Conservation (phyloP, 129 eudicot species). For the Artemisia tridentata region DNA sequence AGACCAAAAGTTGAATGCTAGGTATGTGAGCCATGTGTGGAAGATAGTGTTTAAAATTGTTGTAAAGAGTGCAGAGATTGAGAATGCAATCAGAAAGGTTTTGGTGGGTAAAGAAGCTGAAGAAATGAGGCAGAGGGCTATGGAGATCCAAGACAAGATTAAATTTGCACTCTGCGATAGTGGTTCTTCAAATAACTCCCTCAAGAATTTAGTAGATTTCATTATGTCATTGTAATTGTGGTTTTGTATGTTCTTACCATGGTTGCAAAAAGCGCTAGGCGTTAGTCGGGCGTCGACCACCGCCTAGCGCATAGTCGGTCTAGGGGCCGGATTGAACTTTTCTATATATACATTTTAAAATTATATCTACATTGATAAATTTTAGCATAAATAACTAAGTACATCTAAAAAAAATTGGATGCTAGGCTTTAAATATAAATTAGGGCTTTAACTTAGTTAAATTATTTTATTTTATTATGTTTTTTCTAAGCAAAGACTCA, state of each 20-base stretch:
- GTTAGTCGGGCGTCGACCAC: too few relatives aligned
- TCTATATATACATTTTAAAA: too few relatives aligned
- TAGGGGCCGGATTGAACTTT: too few relatives aligned
- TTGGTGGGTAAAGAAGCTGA: constrained; percentile 39
- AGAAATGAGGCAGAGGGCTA: constrained; percentile 32
- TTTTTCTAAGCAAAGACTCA: too few relatives aligned
- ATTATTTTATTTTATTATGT: too few relatives aligned
- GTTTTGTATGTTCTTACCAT: neutral
- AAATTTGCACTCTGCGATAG: constrained; percentile 13
- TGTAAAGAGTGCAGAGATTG: constrained; percentile 25
- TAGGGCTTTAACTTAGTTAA: too few relatives aligned
- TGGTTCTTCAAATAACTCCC: constrained; percentile 32
- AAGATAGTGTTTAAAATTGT: constrained; percentile 32
- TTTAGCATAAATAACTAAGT: too few relatives aligned
- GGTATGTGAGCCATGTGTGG: constrained; percentile 41
- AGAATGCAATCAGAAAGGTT: constrained; percentile 18
- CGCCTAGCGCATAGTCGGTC: too few relatives aligned
- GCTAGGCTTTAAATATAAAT: too few relatives aligned
- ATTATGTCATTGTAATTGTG: constrained; percentile 20
- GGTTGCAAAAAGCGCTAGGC: too few relatives aligned
- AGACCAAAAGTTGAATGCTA: constrained; percentile 38
- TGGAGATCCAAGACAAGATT: constrained; percentile 26
- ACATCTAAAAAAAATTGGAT: too few relatives aligned
- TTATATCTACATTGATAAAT: too few relatives aligned
- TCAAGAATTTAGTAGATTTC: constrained; percentile 26